Conservation (phyloP, 495 filamentous ascomycete genomes). For the Aspergillus bridgeri region DNA sequence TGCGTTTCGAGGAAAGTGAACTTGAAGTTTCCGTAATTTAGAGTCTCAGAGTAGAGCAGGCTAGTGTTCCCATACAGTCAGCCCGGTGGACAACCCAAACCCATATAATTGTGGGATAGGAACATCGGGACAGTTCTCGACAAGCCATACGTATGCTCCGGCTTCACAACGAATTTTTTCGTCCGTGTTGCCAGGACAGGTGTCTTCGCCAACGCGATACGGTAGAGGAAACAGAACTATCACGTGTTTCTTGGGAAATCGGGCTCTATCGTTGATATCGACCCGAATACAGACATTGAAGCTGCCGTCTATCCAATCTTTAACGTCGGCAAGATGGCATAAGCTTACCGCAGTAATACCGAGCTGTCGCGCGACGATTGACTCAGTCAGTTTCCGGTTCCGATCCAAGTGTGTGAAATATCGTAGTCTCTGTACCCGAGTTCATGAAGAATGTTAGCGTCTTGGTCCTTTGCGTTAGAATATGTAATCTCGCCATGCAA, state of each 20-base stretch:
- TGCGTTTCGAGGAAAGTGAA: too few relatives aligned
- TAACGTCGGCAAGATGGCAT: conserved; percentile 12
- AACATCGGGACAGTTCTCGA: conserved; percentile 8
- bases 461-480: conserved; percentile 2
- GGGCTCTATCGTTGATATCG: conserved; percentile 5
- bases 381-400: conserved; percentile 5
- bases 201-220: conserved; percentile 29
- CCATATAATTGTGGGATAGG: conserved; percentile 1
- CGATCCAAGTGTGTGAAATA: neutral
- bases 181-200: conserved; percentile 26
- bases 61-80: neutral
- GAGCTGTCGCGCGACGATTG: conserved; percentile 23
- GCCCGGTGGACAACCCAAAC: neutral
- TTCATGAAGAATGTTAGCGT: conserved; percentile 2
- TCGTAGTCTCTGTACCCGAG: neutral
- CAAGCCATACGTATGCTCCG: conserved; percentile 30
- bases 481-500: conserved; percentile 8
- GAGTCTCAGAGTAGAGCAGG: too few relatives aligned
- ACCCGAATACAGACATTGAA: conserved; percentile 31
- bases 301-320: conserved; percentile 29
- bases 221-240: conserved; percentile 33
- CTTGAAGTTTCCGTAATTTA: too few relatives aligned
- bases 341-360: conserved; percentile 10
- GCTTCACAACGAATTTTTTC: conserved; percentile 34
- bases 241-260: conserved; percentile 10